These are phyloP conservation scores for Teunomyces cretensis DNA, from an alignment of 805 yeast species.

Conservation along the genomic window DNA sequence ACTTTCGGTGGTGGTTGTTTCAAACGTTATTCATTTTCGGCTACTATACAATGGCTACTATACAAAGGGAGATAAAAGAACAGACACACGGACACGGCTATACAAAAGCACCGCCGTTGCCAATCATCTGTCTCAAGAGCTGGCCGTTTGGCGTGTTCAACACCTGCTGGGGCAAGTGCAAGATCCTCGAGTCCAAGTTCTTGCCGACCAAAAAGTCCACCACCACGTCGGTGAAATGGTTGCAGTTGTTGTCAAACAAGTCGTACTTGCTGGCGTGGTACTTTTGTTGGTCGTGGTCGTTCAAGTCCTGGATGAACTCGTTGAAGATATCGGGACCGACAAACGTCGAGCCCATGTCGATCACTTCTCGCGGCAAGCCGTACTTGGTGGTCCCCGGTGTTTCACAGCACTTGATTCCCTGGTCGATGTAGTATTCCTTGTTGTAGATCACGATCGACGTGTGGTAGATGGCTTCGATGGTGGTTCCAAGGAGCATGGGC, in stretches of 20 bases:
- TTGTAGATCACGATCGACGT: conserved; percentile 56
- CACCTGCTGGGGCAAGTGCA: conserved; percentile 52
- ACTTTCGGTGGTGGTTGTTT: no score
- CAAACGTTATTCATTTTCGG: not conserved
- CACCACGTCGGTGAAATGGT: conserved; percentile 61
- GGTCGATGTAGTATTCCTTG: conserved; percentile 60
- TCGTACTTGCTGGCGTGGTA: conserved; percentile 52
- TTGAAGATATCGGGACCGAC: conserved; percentile 51
- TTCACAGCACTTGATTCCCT: conserved; percentile 44
- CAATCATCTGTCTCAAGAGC: conserved; percentile 33
- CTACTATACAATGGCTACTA: no score
- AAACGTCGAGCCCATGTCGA: conserved; percentile 54
- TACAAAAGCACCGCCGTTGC: conserved; percentile 15
- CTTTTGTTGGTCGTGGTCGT: conserved; percentile 34
- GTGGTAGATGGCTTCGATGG: conserved; percentile 65
- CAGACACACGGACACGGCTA: not conserved
- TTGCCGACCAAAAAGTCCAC: conserved; percentile 58
- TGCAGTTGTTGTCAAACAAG: conserved; percentile 63
- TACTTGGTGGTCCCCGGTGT: conserved; percentile 57
- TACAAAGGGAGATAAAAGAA: no score
- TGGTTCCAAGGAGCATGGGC: conserved; percentile 50
- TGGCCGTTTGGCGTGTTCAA: conserved; percentile 40
- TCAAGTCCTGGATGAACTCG: conserved; percentile 53
- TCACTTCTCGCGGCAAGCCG: conserved; percentile 54
- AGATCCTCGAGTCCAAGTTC: conserved; percentile 53